Evolutionary conservation across 345 rosid genomes (phyloP).

Genomic region (Capsella bursapastoris): DNA sequence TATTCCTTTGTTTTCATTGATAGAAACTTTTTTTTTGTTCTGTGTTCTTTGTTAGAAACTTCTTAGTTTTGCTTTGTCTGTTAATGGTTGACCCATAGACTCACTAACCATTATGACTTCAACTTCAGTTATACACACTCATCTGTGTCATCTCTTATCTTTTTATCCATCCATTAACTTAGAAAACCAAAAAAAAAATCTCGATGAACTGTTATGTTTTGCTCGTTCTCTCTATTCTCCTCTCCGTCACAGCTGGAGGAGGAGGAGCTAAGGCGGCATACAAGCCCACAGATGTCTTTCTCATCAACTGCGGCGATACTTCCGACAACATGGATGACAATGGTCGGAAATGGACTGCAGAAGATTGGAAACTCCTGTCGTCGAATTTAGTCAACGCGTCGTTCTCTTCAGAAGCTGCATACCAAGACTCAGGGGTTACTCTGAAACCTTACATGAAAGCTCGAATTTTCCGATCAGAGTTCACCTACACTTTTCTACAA

Average conservation of each 20-base stretch:
- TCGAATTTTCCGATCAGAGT: constrained; percentile 37
- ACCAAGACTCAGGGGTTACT: not conserved
- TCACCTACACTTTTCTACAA: constrained; percentile 32
- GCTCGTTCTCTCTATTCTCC: not conserved
- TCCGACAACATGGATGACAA: not conserved
- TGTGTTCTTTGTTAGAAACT: too few species aligned
- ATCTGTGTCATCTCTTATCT: not conserved
- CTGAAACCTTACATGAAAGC: constrained; percentile 41
- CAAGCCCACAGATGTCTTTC: constrained; percentile 3
- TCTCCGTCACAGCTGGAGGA: not conserved
- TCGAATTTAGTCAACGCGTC: not conserved
- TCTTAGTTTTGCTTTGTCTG: not conserved
- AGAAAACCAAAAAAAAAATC: not conserved
- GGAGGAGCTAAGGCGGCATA: not conserved
- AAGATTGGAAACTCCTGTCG: not conserved
- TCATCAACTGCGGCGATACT: constrained; percentile 31
- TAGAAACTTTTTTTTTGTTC: not conserved
- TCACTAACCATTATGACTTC: not conserved
- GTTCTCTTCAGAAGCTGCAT: not conserved
- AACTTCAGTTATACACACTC: not conserved
- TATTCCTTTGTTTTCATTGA: too few species aligned
- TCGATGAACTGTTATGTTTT: not conserved
- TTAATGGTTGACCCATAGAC: constrained; percentile 17
- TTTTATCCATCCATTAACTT: not conserved
- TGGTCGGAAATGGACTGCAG: constrained; percentile 24